A percentile compares a stretch with the other conserved stretches of the same genome.
Conservation (phyloP, 2,329 filamentous ascomycete genomes). For the Cyphellophora europaea region DNA sequence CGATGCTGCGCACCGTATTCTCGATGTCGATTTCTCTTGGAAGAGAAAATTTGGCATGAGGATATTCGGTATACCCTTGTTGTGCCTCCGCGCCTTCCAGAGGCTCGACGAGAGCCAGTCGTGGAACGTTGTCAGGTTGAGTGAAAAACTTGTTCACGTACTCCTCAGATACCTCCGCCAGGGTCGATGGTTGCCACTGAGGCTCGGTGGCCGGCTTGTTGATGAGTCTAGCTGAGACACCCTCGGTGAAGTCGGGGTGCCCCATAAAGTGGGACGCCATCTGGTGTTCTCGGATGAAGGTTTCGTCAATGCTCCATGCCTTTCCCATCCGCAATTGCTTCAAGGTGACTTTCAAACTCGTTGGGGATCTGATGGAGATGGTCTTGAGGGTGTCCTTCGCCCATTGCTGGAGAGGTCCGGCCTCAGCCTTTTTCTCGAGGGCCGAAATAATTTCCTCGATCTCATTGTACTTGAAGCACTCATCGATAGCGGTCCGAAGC, state of each 20-base stretch:
- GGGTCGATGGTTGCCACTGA: slow-evolving; percentile 64
- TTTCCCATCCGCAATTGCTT: slow-evolving; percentile 69
- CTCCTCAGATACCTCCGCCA: slow-evolving; percentile 55
- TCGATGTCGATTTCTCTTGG: slow-evolving; percentile 57
- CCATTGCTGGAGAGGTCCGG: slow-evolving; percentile 49
- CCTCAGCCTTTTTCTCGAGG: slow-evolving; percentile 42
- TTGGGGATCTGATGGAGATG: slow-evolving; percentile 72
- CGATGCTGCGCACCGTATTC: slow-evolving; percentile 30
- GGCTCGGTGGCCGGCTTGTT: slow-evolving; percentile 58
- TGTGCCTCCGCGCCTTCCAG: slow-evolving; percentile 1
- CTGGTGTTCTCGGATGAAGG: slow-evolving; percentile 77
- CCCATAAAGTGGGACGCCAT: slow-evolving; percentile 85
- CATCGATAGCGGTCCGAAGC: slow-evolving; percentile 73
- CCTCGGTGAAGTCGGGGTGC: slow-evolving; percentile 83
- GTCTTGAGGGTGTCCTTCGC: slow-evolving; percentile 67
- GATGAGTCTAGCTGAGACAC: slow-evolving; percentile 73
- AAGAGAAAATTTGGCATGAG: slow-evolving; percentile 58
- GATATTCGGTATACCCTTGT: slow-evolving; percentile 61
- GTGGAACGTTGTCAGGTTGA: slow-evolving; percentile 32
- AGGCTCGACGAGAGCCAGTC: slow-evolving; percentile 52
- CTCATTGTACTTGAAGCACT: slow-evolving; percentile 61
- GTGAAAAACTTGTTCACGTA: slow-evolving; percentile 63
- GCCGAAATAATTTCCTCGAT: slow-evolving; percentile 63
- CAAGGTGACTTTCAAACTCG: slow-evolving; percentile 73
- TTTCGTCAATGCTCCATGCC: slow-evolving; percentile 70